Percentiles rank a stretch among this genome's conserved stretches.
phyloP scores from a whole-genome alignment of 2,329 filamentous ascomycete species.

The Myriosclerotinia duriaeana region DNA sequence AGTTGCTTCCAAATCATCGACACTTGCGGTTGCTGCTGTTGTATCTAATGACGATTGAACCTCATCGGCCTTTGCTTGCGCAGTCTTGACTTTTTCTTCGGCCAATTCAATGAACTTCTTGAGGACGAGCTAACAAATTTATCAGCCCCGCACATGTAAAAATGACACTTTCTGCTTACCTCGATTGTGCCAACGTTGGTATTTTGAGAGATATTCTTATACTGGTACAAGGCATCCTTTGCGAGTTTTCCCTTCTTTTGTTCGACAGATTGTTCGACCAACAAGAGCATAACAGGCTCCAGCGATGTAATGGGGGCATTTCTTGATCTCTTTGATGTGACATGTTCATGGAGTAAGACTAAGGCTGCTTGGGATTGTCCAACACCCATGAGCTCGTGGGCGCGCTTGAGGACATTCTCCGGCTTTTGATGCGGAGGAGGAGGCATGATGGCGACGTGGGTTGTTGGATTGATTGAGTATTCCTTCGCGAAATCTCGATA shows the following conservation, averaged over 20 bases:
- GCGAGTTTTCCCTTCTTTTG: slow-evolving; percentile 97
- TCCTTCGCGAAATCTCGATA: too few species aligned
- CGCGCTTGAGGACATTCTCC: slow-evolving; percentile 98
- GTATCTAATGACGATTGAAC: slow-evolving; percentile 86
- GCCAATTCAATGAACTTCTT: slow-evolving; percentile 98
- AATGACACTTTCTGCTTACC: slow-evolving; percentile 49
- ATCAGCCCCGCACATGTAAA: slow-evolving; percentile 19
- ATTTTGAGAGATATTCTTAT: slow-evolving; percentile 99
- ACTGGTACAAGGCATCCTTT: slow-evolving; percentile 98
- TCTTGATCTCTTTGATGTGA: slow-evolving; percentile 95
- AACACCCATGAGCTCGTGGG: slow-evolving; percentile 97
- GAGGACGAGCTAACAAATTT: slow-evolving; percentile 67
- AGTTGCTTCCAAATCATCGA: slow-evolving; percentile 94
- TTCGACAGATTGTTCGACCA: slow-evolving; percentile 95
- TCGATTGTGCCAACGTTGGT: slow-evolving; percentile 98
- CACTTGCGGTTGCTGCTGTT: slow-evolving; percentile 66
- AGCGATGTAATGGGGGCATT: slow-evolving; percentile 95
- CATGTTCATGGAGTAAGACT: slow-evolving; percentile 96
- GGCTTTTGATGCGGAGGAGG: slow-evolving; percentile 93
- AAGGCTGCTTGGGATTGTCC: slow-evolving; percentile 89
- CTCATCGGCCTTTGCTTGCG: slow-evolving; percentile 93
- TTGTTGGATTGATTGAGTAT: neutral
- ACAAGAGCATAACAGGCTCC: slow-evolving; percentile 97
- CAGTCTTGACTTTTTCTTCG: slow-evolving; percentile 91
- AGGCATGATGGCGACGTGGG: slow-evolving; percentile 54